These are phyloP conservation scores for Lentinula detonsa DNA, from an alignment of 768 basidiomycete species.

Conservation along the genomic window DNA sequence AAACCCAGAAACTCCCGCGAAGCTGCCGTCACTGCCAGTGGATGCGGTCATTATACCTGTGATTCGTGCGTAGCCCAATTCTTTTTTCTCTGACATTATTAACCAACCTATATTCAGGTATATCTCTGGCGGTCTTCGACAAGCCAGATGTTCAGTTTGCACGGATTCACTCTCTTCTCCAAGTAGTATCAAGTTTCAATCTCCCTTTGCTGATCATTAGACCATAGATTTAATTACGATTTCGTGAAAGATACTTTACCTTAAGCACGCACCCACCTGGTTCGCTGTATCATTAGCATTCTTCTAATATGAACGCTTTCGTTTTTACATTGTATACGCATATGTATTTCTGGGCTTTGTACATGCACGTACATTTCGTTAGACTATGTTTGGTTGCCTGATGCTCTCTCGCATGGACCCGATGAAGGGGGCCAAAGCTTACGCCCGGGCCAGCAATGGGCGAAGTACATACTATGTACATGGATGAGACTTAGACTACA, in stretches of 20 bases:
- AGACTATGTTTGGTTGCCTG: too few relatives aligned
- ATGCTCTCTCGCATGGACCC: too few relatives aligned
- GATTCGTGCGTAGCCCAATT: conserved; percentile 2
- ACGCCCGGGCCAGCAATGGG: too few relatives aligned
- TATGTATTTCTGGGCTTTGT: neutral
- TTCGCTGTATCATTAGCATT: neutral
- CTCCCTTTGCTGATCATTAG: conserved; percentile 2
- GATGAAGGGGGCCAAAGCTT: too few relatives aligned
- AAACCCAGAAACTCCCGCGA: conserved; percentile 23
- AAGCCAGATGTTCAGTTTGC: conserved; percentile 15
- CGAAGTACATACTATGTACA: too few relatives aligned
- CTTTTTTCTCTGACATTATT: neutral
- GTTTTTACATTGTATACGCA: neutral
- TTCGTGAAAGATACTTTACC: neutral
- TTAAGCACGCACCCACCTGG: neutral
- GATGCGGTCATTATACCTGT: conserved; percentile 21
- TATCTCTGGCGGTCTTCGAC: conserved; percentile 6
- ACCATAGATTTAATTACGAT: neutral
- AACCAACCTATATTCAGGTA: conserved; percentile 8
- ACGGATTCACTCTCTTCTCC: conserved; percentile 5
- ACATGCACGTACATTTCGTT: neutral
- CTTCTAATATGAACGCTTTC: neutral
- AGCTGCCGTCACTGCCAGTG: conserved; percentile 19
- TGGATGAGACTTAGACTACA: too few relatives aligned
- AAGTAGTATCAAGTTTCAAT: neutral